Percentiles rank a stretch among this genome's conserved stretches.
Conservation (phyloP, 768 basidiomycete genomes). For the Pholiota microspora region DNA sequence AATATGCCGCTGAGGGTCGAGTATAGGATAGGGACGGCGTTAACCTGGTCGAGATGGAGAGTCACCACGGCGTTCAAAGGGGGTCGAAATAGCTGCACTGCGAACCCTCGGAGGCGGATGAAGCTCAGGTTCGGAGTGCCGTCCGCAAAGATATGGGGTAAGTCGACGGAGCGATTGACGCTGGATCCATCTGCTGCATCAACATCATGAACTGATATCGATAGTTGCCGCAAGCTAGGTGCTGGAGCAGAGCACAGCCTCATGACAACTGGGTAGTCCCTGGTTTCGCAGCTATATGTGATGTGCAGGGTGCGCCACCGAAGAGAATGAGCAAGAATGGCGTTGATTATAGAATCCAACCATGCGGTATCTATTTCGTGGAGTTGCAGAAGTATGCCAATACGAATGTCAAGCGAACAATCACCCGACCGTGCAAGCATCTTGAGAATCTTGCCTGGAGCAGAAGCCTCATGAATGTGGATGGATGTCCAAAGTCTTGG, state of each 20-base stretch:
- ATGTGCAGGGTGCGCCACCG: slow-evolving; percentile 38
- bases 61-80: slow-evolving; percentile 31
- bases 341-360: slow-evolving; percentile 24
- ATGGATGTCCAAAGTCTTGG: slow-evolving; percentile 41
- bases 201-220: slow-evolving; percentile 32
- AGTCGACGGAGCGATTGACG: slow-evolving; percentile 16
- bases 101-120: slow-evolving; percentile 43
- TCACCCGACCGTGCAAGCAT: slow-evolving; percentile 34
- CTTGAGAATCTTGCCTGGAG: slow-evolving; percentile 20
- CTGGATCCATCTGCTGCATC: slow-evolving; percentile 17
- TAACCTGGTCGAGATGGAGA: slow-evolving; percentile 45
- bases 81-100: slow-evolving; percentile 38
- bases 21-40: slow-evolving; percentile 32
- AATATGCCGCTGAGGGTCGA: slow-evolving; percentile 32
- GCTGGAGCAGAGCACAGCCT: slow-evolving; percentile 28
- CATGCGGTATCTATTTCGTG: slow-evolving; percentile 6
- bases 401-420: slow-evolving; percentile 30
- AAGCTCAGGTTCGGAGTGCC: slow-evolving; percentile 32
- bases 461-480: slow-evolving; percentile 20
- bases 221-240: slow-evolving; percentile 36
- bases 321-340: slow-evolving; percentile 27
- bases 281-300: slow-evolving; percentile 23
- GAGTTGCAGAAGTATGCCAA: slow-evolving; percentile 21
- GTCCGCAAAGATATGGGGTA: slow-evolving; percentile 26
- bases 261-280: slow-evolving; percentile 25